phyloP scores from a whole-genome alignment of 192 early-diverging fungal species.

The Gaertneriomyces sp. region DNA sequence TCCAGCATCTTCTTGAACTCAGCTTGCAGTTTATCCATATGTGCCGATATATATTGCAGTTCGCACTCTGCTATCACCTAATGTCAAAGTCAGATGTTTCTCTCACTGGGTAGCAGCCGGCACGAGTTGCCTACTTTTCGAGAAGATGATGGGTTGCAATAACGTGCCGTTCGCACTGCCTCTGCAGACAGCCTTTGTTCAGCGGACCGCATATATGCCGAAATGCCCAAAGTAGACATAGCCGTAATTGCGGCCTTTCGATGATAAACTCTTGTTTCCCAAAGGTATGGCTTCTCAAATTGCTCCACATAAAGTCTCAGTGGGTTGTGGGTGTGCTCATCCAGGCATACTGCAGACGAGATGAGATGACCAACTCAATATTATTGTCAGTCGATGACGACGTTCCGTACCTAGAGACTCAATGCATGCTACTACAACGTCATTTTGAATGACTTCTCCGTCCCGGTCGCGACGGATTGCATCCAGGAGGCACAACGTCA shows the following conservation, averaged over 20 bases:
- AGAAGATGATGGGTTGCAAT: conserved; percentile 64
- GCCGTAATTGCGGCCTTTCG: conserved; percentile 56
- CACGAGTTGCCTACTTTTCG: conserved; percentile 42
- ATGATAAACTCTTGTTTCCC: conserved; percentile 67
- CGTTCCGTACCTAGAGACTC: conserved; percentile 56
- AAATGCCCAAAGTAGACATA: conserved; percentile 56
- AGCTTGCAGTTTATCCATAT: conserved; percentile 57
- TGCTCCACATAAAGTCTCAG: conserved; percentile 73
- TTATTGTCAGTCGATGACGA: background rate
- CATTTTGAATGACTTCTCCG: conserved; percentile 53
- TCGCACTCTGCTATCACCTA: conserved; percentile 69
- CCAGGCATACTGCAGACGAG: conserved; percentile 51
- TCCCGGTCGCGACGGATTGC: conserved; percentile 65
- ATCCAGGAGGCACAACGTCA: conserved; percentile 69
- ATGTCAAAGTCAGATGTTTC: too few relatives aligned
- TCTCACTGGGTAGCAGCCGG: too few relatives aligned
- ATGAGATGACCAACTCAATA: conserved; percentile 4
- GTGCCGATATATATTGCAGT: conserved; percentile 66
- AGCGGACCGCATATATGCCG: conserved; percentile 43
- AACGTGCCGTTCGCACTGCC: conserved; percentile 52
- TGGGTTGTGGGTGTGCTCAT: conserved; percentile 59
- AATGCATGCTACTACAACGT: conserved; percentile 50
- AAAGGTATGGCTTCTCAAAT: conserved; percentile 72
- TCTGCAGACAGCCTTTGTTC: conserved; percentile 59
- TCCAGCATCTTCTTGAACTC: conserved; percentile 71